Evolutionary conservation across 192 early-diverging fungal species (phyloP).

Genomic region (Phlyctochytrium arcticum): DNA sequence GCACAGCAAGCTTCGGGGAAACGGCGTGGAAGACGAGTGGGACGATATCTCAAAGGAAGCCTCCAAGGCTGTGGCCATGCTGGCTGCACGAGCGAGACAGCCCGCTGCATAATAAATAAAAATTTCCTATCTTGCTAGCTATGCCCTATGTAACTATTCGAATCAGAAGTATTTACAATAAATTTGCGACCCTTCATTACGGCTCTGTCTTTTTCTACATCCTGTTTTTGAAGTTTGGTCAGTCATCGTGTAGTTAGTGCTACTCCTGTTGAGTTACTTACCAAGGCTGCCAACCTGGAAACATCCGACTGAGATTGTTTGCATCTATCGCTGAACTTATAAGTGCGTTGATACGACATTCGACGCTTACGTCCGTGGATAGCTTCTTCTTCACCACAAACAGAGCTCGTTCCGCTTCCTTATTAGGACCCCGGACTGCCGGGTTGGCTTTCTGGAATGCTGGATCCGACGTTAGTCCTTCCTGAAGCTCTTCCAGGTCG

Average conservation of each 20-base stretch:
- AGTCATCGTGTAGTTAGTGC: too few relatives aligned
- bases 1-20: too few relatives aligned
- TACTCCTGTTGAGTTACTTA: too few relatives aligned
- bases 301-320: slow-evolving; percentile 57
- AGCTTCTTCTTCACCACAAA: slow-evolving; percentile 61
- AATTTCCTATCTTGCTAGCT: too few relatives aligned
- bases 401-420: slow-evolving; percentile 66
- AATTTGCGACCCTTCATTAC: neutral
- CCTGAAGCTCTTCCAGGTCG: slow-evolving; percentile 5
- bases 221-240: too few relatives aligned
- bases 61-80: neutral
- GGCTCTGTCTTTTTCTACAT: neutral
- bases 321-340: slow-evolving; percentile 62
- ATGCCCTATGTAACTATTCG: neutral
- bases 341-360: slow-evolving; percentile 72
- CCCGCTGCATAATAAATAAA: neutral
- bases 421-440: slow-evolving; percentile 37
- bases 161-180: neutral
- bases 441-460: neutral
- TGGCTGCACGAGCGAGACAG: slow-evolving; percentile 14
- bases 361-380: slow-evolving; percentile 51
- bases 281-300: slow-evolving; percentile 42
- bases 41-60: slow-evolving; percentile 20
- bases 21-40: slow-evolving; percentile 19
- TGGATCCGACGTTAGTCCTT: slow-evolving; percentile 11